Evolutionary conservation across 495 filamentous ascomycete genomes (phyloP).

Genomic region (Lophiostoma macrostomum): DNA sequence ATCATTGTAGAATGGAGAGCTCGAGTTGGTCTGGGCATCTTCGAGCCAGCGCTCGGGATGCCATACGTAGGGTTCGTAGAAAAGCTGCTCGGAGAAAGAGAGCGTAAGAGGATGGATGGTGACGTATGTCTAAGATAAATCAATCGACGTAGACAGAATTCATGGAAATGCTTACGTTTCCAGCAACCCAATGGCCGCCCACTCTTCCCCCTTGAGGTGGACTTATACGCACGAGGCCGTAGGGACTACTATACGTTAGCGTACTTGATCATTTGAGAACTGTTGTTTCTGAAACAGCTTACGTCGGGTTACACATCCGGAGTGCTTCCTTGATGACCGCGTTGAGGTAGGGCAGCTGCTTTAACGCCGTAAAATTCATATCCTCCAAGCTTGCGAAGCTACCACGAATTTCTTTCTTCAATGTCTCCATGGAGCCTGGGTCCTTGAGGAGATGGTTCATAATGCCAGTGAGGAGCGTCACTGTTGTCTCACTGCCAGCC

Average conservation of each 20-base stretch:
- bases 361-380: constrained; percentile 6
- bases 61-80: not conserved
- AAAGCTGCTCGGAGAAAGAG: not conserved
- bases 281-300: too few species aligned
- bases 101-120: not conserved
- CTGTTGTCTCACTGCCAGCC: constrained; percentile 32
- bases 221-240: too few species aligned
- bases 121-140: not conserved
- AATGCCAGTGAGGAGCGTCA: not conserved
- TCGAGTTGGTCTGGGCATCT: not conserved
- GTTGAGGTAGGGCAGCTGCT: constrained; percentile 21
- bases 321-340: constrained; percentile 18
- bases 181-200: constrained; percentile 1
- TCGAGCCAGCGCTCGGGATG: constrained; percentile 10
- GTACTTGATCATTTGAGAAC: too few species aligned
- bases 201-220: constrained; percentile 14
- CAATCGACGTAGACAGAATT: not conserved
- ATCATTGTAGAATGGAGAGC: constrained; percentile 3
- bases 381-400: not conserved
- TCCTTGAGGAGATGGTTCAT: constrained; percentile 6
- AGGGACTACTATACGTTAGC: too few species aligned
- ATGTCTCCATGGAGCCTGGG: not conserved
- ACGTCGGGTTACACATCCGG: constrained; percentile 9
- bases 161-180: constrained; percentile 5
- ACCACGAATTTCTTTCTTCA: constrained; percentile 11